phyloP scores from a whole-genome alignment of 2,329 filamentous ascomycete genomes.

The Berkeleyomyces rouxiae region DNA sequence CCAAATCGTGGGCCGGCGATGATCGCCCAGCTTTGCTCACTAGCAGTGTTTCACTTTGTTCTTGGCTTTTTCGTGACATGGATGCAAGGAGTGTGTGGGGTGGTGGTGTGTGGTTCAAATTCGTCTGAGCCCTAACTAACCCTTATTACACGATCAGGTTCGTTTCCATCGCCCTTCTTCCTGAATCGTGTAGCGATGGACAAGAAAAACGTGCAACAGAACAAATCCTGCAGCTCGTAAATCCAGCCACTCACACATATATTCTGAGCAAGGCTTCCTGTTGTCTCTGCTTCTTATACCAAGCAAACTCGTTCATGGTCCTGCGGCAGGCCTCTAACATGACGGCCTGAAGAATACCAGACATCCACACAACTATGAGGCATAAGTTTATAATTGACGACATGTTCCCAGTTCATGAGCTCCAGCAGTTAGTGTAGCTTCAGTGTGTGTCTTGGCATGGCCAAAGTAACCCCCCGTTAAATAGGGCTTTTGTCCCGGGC shows the following conservation, averaged over 20 bases:
- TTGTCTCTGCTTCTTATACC: not conserved
- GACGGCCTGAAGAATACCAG: too few relatives aligned
- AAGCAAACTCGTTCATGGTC: too few relatives aligned
- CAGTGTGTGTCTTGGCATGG: too few relatives aligned
- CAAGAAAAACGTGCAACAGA: not conserved
- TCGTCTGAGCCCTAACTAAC: not conserved
- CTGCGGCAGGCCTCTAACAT: too few relatives aligned
- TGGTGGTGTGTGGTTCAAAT: too few relatives aligned
- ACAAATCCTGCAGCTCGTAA: not conserved
- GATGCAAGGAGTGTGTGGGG: not conserved
- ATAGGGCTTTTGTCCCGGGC: too few relatives aligned
- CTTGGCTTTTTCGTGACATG: conserved; percentile 1
- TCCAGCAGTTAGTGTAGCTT: too few relatives aligned
- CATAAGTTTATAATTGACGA: too few relatives aligned
- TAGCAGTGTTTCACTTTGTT: not conserved
- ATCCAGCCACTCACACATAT: not conserved
- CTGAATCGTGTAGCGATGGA: not conserved
- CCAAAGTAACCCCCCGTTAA: too few relatives aligned
- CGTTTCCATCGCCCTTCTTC: not conserved
- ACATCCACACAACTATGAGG: too few relatives aligned
- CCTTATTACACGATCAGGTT: not conserved
- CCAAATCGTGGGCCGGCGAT: not conserved
- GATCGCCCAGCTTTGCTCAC: not conserved
- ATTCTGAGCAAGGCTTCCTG: not conserved
- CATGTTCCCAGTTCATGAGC: too few relatives aligned